Conservation (phyloP, 2,329 filamentous ascomycete species). For the Plectosphaerella plurivora region DNA sequence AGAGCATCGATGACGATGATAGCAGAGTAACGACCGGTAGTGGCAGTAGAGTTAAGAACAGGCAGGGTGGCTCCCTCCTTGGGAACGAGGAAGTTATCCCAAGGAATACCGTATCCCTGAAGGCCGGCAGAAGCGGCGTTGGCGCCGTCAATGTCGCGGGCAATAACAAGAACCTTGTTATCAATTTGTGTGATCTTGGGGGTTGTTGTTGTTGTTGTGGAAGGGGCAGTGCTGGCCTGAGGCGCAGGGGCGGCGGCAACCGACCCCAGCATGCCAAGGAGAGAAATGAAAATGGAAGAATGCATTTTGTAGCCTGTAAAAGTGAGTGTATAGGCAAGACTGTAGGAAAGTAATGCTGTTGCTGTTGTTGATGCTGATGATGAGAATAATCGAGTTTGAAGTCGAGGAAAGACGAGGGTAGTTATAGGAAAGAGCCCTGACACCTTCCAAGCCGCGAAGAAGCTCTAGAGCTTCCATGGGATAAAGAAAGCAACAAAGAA, state of each 20-base stretch:
- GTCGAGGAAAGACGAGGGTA: too few species aligned
- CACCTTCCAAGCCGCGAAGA: too few species aligned
- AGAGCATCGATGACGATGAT: constrained; percentile 52
- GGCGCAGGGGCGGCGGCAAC: not conserved
- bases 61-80: constrained; percentile 46
- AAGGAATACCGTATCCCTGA: constrained; percentile 58
- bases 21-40: constrained; percentile 53
- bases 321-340: too few species aligned
- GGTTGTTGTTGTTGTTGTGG: too few species aligned
- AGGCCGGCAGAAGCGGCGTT: constrained; percentile 47
- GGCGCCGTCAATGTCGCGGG: constrained; percentile 43
- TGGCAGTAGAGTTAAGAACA: constrained; percentile 40
- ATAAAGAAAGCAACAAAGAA: too few species aligned
- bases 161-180: constrained; percentile 45
- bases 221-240: too few species aligned
- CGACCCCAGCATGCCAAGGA: constrained; percentile 1
- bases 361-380: too few species aligned
- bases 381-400: too few species aligned
- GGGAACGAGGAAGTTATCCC: constrained; percentile 49
- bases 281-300: not conserved
- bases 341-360: too few species aligned
- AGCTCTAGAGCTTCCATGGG: too few species aligned
- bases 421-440: too few species aligned
- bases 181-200: not conserved
- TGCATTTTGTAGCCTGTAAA: too few species aligned